phyloP scores from a whole-genome alignment of 768 basidiomycete species.

The Mycena epipterygia region DNA sequence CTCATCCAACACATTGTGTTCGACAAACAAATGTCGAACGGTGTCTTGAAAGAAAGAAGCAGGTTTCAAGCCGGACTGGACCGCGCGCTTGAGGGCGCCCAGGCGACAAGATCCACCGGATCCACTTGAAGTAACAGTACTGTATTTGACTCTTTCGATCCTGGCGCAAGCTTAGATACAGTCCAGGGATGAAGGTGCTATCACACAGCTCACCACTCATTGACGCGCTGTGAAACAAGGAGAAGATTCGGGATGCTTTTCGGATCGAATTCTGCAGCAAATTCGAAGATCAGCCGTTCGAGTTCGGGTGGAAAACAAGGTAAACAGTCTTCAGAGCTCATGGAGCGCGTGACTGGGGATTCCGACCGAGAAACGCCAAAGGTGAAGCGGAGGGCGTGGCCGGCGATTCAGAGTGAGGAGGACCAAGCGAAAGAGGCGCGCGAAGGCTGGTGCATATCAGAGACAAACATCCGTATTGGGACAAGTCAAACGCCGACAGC shows the following conservation, averaged over 20 bases:
- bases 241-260: background rate
- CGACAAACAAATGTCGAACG: background rate
- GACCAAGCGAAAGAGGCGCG: too few relatives aligned
- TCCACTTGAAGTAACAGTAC: background rate
- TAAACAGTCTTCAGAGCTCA: too few relatives aligned
- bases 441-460: too few relatives aligned
- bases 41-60: background rate
- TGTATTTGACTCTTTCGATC: background rate
- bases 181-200: background rate
- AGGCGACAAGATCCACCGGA: background rate
- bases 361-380: too few relatives aligned
- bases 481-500: too few relatives aligned
- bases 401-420: too few relatives aligned
- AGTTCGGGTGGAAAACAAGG: background rate
- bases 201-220: background rate
- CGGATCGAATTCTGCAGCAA: background rate
- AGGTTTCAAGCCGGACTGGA: background rate
- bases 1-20: too few relatives aligned
- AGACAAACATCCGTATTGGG: too few relatives aligned
- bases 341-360: too few relatives aligned
- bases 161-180: too few relatives aligned
- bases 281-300: background rate
- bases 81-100: background rate
- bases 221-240: background rate
- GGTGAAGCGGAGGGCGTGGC: too few relatives aligned